A percentile compares a stretch with the other conserved stretches of the same genome.
Conservation (phyloP, 805 yeast species). For the Helenozyma baotianmanensis region DNA sequence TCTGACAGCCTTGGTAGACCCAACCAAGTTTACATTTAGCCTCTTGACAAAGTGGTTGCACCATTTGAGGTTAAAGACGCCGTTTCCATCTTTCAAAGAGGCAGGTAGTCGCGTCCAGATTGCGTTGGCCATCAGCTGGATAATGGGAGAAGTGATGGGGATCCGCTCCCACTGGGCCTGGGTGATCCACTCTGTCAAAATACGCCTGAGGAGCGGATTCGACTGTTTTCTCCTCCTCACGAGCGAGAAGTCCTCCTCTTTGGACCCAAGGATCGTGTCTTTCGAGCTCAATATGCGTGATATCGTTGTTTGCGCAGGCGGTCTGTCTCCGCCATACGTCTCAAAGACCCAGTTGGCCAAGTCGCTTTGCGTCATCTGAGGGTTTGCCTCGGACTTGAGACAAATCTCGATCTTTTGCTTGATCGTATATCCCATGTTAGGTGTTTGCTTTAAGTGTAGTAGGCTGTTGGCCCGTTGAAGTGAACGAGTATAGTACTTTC, state of each 20-base stretch:
- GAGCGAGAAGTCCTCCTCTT: conserved; percentile 47
- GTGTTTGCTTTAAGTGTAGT: too few relatives aligned
- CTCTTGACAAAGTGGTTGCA: conserved; percentile 44
- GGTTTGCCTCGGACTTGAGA: conserved; percentile 62
- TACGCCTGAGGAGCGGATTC: conserved; percentile 50
- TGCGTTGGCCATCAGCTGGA: conserved; percentile 58
- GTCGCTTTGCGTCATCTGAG: conserved; percentile 63
- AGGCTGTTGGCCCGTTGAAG: too few relatives aligned
- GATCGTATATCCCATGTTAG: conserved; percentile 57
- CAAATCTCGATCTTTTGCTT: conserved; percentile 65
- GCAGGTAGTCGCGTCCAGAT: conserved; percentile 60
- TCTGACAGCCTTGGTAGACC: conserved; percentile 40
- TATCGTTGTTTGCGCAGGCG: conserved; percentile 67
- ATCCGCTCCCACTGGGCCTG: conserved; percentile 65
- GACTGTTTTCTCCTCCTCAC: conserved; percentile 52
- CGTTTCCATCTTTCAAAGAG: conserved; percentile 54
- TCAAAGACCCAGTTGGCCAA: conserved; percentile 61
- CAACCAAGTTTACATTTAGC: conserved; percentile 48
- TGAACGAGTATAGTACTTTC: too few relatives aligned
- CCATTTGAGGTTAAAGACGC: conserved; percentile 65
- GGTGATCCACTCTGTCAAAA: conserved; percentile 66
- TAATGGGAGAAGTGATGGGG: conserved; percentile 59
- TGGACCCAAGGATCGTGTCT: conserved; percentile 46
- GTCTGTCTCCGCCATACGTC: conserved; percentile 45
- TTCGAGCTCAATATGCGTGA: conserved; percentile 56